Evolutionary conservation across 495 filamentous ascomycete genomes (phyloP), one percentile per base, ranked within the genome.

Genomic region (Hypoxylon perforatum): DNA sequence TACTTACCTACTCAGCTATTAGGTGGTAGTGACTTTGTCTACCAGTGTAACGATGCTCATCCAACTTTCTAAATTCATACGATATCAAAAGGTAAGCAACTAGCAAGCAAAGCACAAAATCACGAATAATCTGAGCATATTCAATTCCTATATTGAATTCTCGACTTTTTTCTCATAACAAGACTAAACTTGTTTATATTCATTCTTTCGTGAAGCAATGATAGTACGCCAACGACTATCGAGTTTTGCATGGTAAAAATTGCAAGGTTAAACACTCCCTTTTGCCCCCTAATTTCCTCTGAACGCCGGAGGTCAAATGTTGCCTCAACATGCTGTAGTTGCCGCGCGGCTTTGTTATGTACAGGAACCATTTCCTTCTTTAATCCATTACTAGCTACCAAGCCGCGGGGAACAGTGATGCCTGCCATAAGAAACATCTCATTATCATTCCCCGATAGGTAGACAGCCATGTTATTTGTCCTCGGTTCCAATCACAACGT

Each of bases 251-350:
- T 44, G 53, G n/a, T n/a, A n/a, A n/a, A 10, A 47, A 11, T 22
- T 47, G 39, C 36, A 52, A 45, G 56, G 50, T 49, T 46, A 59
- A 19, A n/a, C n/a, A n/a, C n/a, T n/a, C 28, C 45, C 55, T 36
- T 14, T 18, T 46, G 59, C 21, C 41, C 21, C 52, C 48, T 18
- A 38, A 58, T 54, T 41, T 38, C 65, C 55, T 48, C 15, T 36
- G 15, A 69, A 69, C 66, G 56, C 66, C 66, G 51, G 56, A 69
- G 66, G 61, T 57, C 66, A 35, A 1, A 33, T 61, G 57, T 69
- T 51, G 66, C 66, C 61, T 65, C 66, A 53, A 61, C 38, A 65
- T 69, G 66, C 51, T 61, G 23, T 65, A 69, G 49, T 53, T 42
- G 48, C 56, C 46, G 25, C 41, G 36, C 42, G 44, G 19, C 48